Evolutionary conservation across 257 asterid genomes (phyloP).

Genomic region (Solanum piurae): DNA sequence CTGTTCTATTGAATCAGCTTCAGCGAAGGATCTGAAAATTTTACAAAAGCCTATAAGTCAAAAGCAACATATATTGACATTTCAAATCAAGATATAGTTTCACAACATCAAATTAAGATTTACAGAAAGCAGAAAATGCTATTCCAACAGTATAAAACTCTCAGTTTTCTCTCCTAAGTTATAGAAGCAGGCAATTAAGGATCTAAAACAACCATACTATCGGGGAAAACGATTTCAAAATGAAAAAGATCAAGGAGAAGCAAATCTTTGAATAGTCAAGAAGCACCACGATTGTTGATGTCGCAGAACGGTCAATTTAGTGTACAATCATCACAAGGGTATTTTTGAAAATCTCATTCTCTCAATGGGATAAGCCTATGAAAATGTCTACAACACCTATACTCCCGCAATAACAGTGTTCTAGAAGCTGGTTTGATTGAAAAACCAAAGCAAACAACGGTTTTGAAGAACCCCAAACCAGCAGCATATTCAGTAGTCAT

Average conservation of each 20-base stretch:
- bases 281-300: background rate
- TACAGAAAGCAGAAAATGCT: background rate
- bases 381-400: background rate
- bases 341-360: background rate
- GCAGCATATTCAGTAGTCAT: background rate
- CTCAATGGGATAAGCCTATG: background rate
- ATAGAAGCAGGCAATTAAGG: background rate
- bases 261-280: background rate
- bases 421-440: background rate
- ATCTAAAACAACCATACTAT: background rate
- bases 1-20: conserved; percentile 49
- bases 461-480: background rate
- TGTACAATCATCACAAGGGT: background rate
- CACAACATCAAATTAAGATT: background rate
- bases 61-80: background rate
- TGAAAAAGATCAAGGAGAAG: background rate
- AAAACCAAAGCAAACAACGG: background rate
- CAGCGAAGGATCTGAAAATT: conserved; percentile 48
- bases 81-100: background rate
- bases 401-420: background rate
- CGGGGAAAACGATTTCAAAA: background rate
- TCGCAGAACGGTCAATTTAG: background rate
- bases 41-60: background rate
- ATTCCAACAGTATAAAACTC: background rate
- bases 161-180: background rate